phyloP scores from a whole-genome alignment of 208 protist genomes.

The Acanthamoeba lenticulata region DNA sequence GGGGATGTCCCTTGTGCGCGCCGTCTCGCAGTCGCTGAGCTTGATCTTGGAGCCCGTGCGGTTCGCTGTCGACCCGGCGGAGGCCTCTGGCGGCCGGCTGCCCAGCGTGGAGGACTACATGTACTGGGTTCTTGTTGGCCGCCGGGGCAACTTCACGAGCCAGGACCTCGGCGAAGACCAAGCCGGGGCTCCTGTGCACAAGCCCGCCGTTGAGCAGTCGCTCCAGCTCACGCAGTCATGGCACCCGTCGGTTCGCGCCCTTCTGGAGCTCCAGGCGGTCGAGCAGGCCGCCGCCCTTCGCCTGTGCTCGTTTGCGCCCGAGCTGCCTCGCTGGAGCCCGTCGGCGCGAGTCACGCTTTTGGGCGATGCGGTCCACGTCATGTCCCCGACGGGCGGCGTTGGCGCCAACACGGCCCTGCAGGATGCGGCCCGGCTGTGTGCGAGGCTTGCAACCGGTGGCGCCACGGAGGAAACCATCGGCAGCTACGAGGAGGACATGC shows the following conservation, averaged over 20 bases:
- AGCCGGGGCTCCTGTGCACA: too few relatives aligned
- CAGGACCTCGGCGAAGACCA: too few relatives aligned
- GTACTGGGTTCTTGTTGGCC: not conserved
- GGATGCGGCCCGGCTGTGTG: not conserved
- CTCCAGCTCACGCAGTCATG: not conserved
- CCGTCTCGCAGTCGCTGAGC: not conserved
- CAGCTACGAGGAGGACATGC: not conserved
- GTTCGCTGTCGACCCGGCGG: not conserved
- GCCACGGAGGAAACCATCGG: not conserved
- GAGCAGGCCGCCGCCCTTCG: not conserved
- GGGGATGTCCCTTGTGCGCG: not conserved
- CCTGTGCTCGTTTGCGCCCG: not conserved
- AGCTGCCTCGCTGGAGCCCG: not conserved
- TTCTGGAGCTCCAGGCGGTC: not conserved
- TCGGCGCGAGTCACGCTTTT: not conserved
- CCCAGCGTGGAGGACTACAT: not conserved
- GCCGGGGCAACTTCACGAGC: not conserved
- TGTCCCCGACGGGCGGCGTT: not conserved
- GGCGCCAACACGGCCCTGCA: not conserved
- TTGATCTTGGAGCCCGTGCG: not conserved
- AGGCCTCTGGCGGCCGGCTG: not conserved
- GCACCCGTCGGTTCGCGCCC: not conserved
- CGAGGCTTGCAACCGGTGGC: not conserved
- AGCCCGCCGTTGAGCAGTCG: not conserved
- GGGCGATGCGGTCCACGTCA: not conserved